These are phyloP conservation scores for Candida broadrunensis DNA, from an alignment of 805 yeast genomes.

Conservation along the genomic window DNA sequence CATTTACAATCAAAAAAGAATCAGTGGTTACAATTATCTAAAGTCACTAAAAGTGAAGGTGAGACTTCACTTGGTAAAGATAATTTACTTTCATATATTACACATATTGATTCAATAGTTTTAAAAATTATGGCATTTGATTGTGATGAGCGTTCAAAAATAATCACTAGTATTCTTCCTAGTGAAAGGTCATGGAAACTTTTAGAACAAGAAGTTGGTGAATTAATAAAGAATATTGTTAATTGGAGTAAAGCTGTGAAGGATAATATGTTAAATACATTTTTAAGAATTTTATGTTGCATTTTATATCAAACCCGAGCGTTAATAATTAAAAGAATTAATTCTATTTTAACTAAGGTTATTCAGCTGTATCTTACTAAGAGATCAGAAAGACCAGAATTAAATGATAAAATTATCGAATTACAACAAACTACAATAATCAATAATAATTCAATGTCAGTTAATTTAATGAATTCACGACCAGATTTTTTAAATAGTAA, in stretches of 20 bases:
- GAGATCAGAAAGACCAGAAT: slow-evolving; percentile 11
- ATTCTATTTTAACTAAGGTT: slow-evolving; percentile 18
- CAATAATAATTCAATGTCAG: slow-evolving; percentile 19
- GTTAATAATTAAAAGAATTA: slow-evolving; percentile 28
- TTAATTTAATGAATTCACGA: slow-evolving; percentile 23
- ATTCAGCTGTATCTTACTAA: slow-evolving; percentile 18
- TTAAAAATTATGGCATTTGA: slow-evolving; percentile 24
- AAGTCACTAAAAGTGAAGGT: slow-evolving; percentile 11
- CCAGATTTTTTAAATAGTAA: slow-evolving; percentile 22
- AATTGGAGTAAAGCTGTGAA: slow-evolving; percentile 2
- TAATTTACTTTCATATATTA: slow-evolving; percentile 18
- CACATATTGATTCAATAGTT: slow-evolving; percentile 25
- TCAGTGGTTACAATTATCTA: slow-evolving; percentile 19
- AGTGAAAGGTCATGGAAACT: slow-evolving; percentile 30
- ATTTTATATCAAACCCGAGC: slow-evolving; percentile 27
- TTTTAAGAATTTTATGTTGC: slow-evolving; percentile 20
- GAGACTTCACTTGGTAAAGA: slow-evolving; percentile 9
- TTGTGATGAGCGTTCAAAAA: slow-evolving; percentile 29
- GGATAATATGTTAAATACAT: slow-evolving; percentile 7
- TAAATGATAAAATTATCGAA: slow-evolving; percentile 20
- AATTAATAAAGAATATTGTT: slow-evolving; percentile 12
- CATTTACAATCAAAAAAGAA: slow-evolving; percentile 10
- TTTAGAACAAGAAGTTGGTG: slow-evolving; percentile 18
- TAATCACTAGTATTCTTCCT: slow-evolving; percentile 20
- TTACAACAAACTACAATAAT: slow-evolving; percentile 23